Base-by-base conservation (phyloP, 2,329 filamentous ascomycete genomes). In the Dothideomycetidae sp. region DNA sequence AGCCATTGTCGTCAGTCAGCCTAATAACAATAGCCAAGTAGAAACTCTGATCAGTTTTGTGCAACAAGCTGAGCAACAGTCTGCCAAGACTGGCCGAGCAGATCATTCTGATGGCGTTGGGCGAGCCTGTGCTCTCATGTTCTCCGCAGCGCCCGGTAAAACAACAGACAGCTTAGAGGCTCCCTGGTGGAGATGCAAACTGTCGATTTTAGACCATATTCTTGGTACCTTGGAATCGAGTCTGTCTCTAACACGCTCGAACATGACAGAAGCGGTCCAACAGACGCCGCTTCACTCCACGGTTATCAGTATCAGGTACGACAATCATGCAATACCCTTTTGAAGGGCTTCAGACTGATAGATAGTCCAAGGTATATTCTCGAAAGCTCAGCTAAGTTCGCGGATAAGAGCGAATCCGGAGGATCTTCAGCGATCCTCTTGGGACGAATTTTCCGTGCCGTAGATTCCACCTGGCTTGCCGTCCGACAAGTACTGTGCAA, bases 71-170 rank as follows among this genome's bases (percentile, higher is more conserved):
- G 70, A 78, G 40, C 56, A 59, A 3, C 61, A 72, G 21, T 77
- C 82, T 41, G 67, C 75, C 14, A 65, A 62, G 16, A 93, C 84
- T 3, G 83, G 83, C 14, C 72, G 90, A 43, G 88, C 85, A 10
- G 86, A 96, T 53, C 83, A 93, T 54, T 85, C 86, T 1, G 88
- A 98, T 58, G 88, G 88, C 7, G 77, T 90, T 33, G 88, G 86
- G 21, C 75, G 83, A 37, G 67, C 78, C 2, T 80, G 78, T 43
- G 75, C 81, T 29, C 61, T 93, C 11, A 56, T 84, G 3, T 82
- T 77, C 39, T 46, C 5, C 10, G 50, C 37, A 47, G 39, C n/a
- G 29, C 21, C 13, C 16, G 35, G 11, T 10, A 15, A 36, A 10
- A 21, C 10, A 18, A n/a, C 10, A n/a, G 18, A 5, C 11, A 10